These are phyloP conservation scores for Diaporthe batatas DNA, from an alignment of 2,329 filamentous ascomycete genomes.

Conservation along the genomic window DNA sequence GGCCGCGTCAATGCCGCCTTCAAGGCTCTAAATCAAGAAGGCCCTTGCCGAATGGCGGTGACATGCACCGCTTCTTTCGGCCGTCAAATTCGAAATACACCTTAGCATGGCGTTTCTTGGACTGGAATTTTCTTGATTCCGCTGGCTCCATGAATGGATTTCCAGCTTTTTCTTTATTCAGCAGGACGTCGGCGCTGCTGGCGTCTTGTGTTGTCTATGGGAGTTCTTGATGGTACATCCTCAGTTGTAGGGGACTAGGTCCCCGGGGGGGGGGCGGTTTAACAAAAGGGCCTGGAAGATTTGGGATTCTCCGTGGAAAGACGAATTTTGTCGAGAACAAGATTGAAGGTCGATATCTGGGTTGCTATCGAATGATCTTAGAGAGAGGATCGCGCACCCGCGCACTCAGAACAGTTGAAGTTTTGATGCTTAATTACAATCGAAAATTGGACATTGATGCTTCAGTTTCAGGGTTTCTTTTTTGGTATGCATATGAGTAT, in stretches of 20 bases:
- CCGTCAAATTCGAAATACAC: background rate
- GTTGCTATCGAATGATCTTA: background rate
- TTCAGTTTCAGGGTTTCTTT: background rate
- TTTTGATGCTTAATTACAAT: background rate
- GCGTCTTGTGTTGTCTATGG: background rate
- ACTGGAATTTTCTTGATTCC: background rate
- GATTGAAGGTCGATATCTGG: background rate
- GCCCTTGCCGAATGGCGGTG: too few relatives aligned
- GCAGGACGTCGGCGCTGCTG: background rate
- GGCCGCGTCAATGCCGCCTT: conserved; percentile 32
- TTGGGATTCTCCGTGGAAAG: too few relatives aligned
- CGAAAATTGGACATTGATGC: background rate
- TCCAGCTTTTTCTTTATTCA: background rate
- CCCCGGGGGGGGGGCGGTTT: background rate
- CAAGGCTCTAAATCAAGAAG: conserved; percentile 13
- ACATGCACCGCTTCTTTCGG: background rate
- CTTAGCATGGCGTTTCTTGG: conserved; percentile 20
- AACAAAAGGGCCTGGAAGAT: background rate
- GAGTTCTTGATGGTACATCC: background rate
- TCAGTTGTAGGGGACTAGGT: background rate
- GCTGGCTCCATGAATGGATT: background rate
- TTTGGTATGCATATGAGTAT: background rate
- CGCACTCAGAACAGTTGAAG: background rate
- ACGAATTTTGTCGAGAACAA: background rate
- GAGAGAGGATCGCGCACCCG: background rate